Conservation (phyloP, 2,329 filamentous ascomycete species). For the Colletotrichum theobromicola region DNA sequence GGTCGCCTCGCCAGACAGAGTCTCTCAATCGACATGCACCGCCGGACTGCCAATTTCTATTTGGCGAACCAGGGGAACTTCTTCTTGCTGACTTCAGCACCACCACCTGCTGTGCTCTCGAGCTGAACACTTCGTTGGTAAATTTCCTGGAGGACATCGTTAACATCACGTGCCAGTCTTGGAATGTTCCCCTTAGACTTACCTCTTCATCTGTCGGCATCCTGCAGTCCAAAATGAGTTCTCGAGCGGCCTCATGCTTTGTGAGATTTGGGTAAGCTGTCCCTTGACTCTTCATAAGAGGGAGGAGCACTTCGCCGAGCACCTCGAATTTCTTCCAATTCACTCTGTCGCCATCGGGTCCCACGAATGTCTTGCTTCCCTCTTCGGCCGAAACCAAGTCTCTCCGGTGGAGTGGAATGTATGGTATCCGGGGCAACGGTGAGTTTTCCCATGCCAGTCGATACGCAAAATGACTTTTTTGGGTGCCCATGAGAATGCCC, state of each 20-base stretch:
- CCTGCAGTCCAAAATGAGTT: constrained; percentile 80
- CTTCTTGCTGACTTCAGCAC: constrained; percentile 60
- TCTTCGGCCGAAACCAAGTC: constrained; percentile 93
- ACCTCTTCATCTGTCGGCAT: constrained; percentile 90
- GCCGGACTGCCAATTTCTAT: constrained; percentile 29
- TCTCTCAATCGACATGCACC: neutral
- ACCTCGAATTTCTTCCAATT: constrained; percentile 99
- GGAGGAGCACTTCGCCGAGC: constrained; percentile 87
- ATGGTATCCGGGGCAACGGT: constrained; percentile 87
- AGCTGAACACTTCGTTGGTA: constrained; percentile 67
- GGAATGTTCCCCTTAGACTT: constrained; percentile 37
- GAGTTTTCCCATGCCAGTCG: constrained; percentile 98
- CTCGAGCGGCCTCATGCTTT: constrained; percentile 72
- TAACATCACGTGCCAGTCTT: constrained; percentile 18
- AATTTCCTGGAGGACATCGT: constrained; percentile 56
- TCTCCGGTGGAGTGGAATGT: constrained; percentile 85
- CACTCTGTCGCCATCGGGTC: constrained; percentile 73
- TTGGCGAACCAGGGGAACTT: constrained; percentile 72
- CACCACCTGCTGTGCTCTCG: constrained; percentile 53
- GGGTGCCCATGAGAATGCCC: constrained; percentile 89
- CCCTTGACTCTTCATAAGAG: constrained; percentile 90
- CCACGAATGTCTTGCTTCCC: constrained; percentile 89
- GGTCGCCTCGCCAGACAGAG: neutral
- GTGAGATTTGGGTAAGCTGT: constrained; percentile 77
- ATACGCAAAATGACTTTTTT: constrained; percentile 93